Conservation (phyloP, 2,329 filamentous ascomycete genomes). For the Monilinia laxa region DNA sequence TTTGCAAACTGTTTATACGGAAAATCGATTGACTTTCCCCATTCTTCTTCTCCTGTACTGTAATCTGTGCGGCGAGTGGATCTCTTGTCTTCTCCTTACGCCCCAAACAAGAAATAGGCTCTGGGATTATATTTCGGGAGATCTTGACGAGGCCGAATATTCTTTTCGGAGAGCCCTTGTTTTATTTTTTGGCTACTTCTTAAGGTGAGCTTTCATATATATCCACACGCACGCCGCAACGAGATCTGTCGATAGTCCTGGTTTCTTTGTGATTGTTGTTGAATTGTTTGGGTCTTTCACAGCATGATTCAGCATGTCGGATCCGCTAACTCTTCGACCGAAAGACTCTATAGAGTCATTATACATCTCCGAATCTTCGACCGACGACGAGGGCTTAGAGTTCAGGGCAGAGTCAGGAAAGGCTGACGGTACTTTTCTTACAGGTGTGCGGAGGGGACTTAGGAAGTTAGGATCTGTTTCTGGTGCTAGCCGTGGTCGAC, state of each 20-base stretch:
- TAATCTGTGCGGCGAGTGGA: conserved; percentile 24
- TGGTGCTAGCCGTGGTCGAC: conserved; percentile 29
- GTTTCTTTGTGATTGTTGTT: conserved; percentile 23
- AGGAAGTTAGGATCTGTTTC: conserved; percentile 39
- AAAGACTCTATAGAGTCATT: conserved; percentile 36
- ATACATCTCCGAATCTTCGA: conserved; percentile 31
- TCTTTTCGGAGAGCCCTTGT: conserved; percentile 25
- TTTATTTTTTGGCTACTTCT: conserved; percentile 11
- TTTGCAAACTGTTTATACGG: conserved; percentile 8
- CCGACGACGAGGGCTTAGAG: conserved; percentile 31
- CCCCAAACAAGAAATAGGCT: conserved; percentile 5
- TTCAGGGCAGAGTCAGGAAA: conserved; percentile 20
- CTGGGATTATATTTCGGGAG: conserved; percentile 19
- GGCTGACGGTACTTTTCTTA: conserved; percentile 34
- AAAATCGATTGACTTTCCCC: conserved; percentile 17
- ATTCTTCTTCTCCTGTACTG: conserved; percentile 16
- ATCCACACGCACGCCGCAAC: conserved; percentile 26
- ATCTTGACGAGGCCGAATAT: conserved; percentile 27
- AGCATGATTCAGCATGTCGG: conserved; percentile 39
- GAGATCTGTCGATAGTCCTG: conserved; percentile 16
- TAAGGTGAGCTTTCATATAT: conserved; percentile 20
- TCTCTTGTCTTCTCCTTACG: conserved; percentile 25
- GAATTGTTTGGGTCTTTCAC: conserved; percentile 22
- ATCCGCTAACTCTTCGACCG: conserved; percentile 38
- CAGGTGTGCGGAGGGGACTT: conserved; percentile 38